Conservation (phyloP, 768 basidiomycete genomes). For the Pilatotrama ljubarskyi region DNA sequence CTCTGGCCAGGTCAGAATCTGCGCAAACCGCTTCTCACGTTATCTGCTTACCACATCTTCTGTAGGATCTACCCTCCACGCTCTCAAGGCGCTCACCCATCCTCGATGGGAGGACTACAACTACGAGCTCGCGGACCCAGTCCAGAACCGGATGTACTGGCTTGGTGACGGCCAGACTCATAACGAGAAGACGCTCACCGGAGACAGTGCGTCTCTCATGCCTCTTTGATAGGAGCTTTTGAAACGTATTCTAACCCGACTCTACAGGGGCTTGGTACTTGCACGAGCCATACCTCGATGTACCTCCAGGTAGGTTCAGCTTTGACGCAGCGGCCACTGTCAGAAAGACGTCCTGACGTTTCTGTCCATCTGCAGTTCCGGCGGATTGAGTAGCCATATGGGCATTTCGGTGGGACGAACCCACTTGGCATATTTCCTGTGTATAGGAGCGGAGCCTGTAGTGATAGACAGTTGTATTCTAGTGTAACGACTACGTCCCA, state of each 20-base stretch:
- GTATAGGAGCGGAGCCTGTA: too few species aligned
- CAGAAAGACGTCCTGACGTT: too few species aligned
- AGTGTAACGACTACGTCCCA: too few species aligned
- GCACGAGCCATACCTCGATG: conserved; percentile 18
- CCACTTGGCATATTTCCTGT: too few species aligned
- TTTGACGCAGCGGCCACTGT: too few species aligned
- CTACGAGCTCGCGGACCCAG: conserved; percentile 46
- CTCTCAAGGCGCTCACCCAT: conserved; percentile 44
- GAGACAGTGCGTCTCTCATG: conserved; percentile 25
- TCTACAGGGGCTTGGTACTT: conserved; percentile 25
- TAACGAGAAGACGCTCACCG: conserved; percentile 43
- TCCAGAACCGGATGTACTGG: conserved; percentile 54
- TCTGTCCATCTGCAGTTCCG: not conserved
- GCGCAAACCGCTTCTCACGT: not conserved
- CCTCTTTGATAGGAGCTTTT: not conserved
- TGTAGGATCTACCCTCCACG: conserved; percentile 50
- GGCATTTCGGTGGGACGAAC: too few species aligned
- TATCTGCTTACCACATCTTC: not conserved
- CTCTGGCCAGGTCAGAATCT: conserved; percentile 54
- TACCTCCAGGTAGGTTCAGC: conserved; percentile 15
- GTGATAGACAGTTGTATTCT: too few species aligned
- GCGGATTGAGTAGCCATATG: too few species aligned
- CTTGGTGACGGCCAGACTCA: conserved; percentile 58
- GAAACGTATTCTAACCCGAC: not conserved
- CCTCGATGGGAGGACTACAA: conserved; percentile 66